Conservation (phyloP, 2,329 filamentous ascomycete species). For the Diplocarpon mali region DNA sequence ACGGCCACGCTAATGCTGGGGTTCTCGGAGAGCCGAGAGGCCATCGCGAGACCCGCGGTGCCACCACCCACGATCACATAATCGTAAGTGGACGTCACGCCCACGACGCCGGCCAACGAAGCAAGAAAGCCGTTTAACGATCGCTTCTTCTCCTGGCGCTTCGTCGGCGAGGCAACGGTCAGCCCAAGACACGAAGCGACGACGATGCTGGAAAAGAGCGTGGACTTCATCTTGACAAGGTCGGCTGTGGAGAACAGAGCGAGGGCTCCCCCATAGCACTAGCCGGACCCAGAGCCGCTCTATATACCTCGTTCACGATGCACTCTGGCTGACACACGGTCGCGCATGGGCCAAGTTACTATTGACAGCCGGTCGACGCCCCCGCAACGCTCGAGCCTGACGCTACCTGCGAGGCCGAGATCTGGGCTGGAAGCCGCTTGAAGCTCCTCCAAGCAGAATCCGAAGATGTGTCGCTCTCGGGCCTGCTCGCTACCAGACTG, state of each 20-base stretch:
- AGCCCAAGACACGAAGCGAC: not conserved
- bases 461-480: too few relatives aligned
- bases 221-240: not conserved
- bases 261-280: too few relatives aligned
- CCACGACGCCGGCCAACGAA: not conserved
- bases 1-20: slow-evolving; percentile 6
- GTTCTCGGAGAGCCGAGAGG: slow-evolving; percentile 9
- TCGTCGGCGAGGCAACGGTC: not conserved
- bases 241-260: not conserved
- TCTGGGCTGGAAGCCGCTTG: too few relatives aligned
- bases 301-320: too few relatives aligned
- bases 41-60: slow-evolving; percentile 10
- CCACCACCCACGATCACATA: slow-evolving; percentile 9
- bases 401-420: too few relatives aligned
- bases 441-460: too few relatives aligned
- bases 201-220: not conserved
- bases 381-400: too few relatives aligned
- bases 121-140: not conserved
- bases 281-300: too few relatives aligned
- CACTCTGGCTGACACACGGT: too few relatives aligned
- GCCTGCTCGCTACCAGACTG: too few relatives aligned
- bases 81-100: not conserved
- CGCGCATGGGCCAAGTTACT: too few relatives aligned
- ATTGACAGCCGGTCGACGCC: too few relatives aligned
- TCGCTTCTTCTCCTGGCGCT: not conserved